Evolutionary conservation across 768 basidiomycete genomes (phyloP).

Genomic region (Vishniacozyma victoriae): DNA sequence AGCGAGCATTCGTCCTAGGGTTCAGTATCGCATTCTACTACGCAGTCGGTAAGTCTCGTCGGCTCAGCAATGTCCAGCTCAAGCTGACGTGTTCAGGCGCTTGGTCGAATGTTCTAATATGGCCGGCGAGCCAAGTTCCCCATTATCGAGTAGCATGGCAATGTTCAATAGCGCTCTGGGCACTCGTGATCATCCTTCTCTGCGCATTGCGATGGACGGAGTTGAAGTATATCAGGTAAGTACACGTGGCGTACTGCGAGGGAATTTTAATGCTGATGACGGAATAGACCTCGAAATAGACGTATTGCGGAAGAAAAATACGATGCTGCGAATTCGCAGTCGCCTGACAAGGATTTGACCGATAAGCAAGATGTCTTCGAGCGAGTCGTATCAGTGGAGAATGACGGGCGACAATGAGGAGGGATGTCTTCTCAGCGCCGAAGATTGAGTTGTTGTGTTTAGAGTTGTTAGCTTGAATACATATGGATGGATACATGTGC

Average conservation of each 20-base stretch:
- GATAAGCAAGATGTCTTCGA: too few species aligned
- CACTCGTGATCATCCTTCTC: slow-evolving; percentile 25
- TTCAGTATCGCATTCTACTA: slow-evolving; percentile 38
- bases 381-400: neutral
- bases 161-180: slow-evolving; percentile 34
- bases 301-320: slow-evolving; percentile 5
- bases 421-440: too few species aligned
- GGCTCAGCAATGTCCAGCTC: neutral
- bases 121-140: slow-evolving; percentile 35
- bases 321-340: too few species aligned
- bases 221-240: slow-evolving; percentile 27
- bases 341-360: too few species aligned
- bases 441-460: too few species aligned
- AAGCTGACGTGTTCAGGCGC: slow-evolving; percentile 10
- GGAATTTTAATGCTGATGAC: neutral
- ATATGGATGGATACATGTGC: too few species aligned
- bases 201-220: slow-evolving; percentile 26
- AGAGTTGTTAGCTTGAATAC: too few species aligned
- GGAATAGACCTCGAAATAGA: slow-evolving; percentile 7
- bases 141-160: slow-evolving; percentile 36
- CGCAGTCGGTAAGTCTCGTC: slow-evolving; percentile 20
- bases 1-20: slow-evolving; percentile 37
- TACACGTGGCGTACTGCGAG: neutral
- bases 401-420: neutral
- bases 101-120: slow-evolving; percentile 37